These are phyloP conservation scores for Metarhizium sp. DNA, from an alignment of 2,329 filamentous ascomycete genomes.

Conservation along the genomic window DNA sequence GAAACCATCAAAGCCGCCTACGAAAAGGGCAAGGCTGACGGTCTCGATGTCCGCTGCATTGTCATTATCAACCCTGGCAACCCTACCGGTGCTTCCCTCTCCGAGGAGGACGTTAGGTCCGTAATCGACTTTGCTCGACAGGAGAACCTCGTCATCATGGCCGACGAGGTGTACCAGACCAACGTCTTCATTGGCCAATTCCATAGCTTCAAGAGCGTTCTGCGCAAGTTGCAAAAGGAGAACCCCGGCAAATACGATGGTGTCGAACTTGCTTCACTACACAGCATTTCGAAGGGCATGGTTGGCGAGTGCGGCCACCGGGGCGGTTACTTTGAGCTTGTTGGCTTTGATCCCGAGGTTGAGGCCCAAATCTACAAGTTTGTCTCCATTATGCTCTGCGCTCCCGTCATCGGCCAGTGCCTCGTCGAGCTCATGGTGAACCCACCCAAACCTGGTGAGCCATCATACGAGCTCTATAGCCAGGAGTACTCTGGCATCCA, in stretches of 20 bases:
- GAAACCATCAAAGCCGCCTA: slow-evolving; percentile 66
- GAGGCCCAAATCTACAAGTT: slow-evolving; percentile 97
- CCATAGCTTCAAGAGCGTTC: slow-evolving; percentile 85
- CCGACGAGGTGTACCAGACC: slow-evolving; percentile 98
- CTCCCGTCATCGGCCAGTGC: slow-evolving; percentile 92
- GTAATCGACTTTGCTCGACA: slow-evolving; percentile 83
- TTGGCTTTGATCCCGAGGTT: slow-evolving; percentile 78
- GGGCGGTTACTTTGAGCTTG: slow-evolving; percentile 94
- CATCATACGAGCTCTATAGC: slow-evolving; percentile 75
- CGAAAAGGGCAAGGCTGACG: slow-evolving; percentile 63
- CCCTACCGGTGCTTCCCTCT: slow-evolving; percentile 82
- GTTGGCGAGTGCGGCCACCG: slow-evolving; percentile 97
- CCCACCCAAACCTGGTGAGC: slow-evolving; percentile 74
- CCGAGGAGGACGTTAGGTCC: slow-evolving; percentile 66
- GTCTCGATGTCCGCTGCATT: slow-evolving; percentile 82
- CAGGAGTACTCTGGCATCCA: slow-evolving; percentile 80
- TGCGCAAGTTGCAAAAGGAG: slow-evolving; percentile 72
- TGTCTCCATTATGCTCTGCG: slow-evolving; percentile 92
- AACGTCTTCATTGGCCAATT: slow-evolving; percentile 95
- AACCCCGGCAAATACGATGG: slow-evolving; percentile 67
- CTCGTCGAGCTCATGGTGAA: slow-evolving; percentile 97
- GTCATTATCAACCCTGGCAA: slow-evolving; percentile 98
- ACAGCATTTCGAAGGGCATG: slow-evolving; percentile 97
- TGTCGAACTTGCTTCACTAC: slow-evolving; percentile 83
- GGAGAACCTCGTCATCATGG: slow-evolving; percentile 80